Percentiles rank a stretch among this genome's conserved stretches.
phyloP scores from a whole-genome alignment of 2,329 filamentous ascomycete species.

The Didymella sp. region DNA sequence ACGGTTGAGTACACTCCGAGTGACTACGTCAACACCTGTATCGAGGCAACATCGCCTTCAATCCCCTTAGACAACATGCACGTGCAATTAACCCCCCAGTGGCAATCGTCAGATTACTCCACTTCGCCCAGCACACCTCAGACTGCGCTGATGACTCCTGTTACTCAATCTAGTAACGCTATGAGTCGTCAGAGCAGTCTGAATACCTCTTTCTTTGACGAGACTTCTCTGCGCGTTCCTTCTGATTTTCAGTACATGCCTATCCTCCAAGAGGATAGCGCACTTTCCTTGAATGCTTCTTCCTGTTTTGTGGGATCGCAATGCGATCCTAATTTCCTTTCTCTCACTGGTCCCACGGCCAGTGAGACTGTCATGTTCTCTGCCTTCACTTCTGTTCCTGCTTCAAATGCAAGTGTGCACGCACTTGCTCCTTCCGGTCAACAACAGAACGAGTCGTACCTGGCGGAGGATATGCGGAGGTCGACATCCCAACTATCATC shows the following conservation, averaged over 20 bases:
- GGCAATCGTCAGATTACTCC: slow-evolving; percentile 45
- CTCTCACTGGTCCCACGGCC: slow-evolving; percentile 43
- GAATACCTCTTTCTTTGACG: slow-evolving; percentile 51
- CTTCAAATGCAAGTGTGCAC: slow-evolving; percentile 39
- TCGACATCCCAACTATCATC: slow-evolving; percentile 52
- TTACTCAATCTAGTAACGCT: slow-evolving; percentile 47
- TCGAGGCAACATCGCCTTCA: slow-evolving; percentile 35
- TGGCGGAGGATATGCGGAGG: slow-evolving; percentile 59
- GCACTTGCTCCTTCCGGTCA: slow-evolving; percentile 42
- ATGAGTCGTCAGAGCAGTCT: slow-evolving; percentile 58
- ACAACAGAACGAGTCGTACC: slow-evolving; percentile 36
- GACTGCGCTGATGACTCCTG: slow-evolving; percentile 48
- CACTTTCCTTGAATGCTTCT: slow-evolving; percentile 45
- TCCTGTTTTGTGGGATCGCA: slow-evolving; percentile 41
- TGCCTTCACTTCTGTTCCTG: slow-evolving; percentile 38
- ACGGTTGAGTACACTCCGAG: slow-evolving; percentile 47
- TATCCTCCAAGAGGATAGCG: slow-evolving; percentile 47
- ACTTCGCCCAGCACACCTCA: slow-evolving; percentile 48
- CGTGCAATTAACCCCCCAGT: slow-evolving; percentile 45
- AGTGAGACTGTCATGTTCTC: slow-evolving; percentile 48
- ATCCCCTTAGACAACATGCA: slow-evolving; percentile 31
- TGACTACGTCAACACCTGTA: slow-evolving; percentile 46
- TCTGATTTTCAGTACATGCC: slow-evolving; percentile 50
- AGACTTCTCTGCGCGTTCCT: slow-evolving; percentile 48
- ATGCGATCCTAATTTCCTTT: slow-evolving; percentile 44